Evolutionary conservation across 1,139 yeast species (phyloP), one percentile per base, ranked within the genome.

Genomic region (Yamadazyma sp.): DNA sequence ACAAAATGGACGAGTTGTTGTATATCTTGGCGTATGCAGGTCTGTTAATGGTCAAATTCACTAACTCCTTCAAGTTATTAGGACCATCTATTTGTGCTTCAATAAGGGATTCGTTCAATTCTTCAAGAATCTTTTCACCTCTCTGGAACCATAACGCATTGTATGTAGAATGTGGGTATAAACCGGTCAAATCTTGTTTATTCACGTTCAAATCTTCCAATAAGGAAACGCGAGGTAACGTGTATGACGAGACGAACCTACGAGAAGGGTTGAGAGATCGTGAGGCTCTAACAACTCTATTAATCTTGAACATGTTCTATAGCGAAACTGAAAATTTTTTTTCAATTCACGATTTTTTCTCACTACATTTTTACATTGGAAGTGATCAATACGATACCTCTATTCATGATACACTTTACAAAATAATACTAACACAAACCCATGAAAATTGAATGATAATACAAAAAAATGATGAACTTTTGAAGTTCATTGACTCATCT

Each of bases 101-200:
- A 14, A 61, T 63, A 36, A 72, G 54, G 12, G 60, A 50, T 27
- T 56, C 60, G 54, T 72, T 81, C 46, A 84, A 64, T 22, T 73
- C 73, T 11, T 65, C 65, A 5, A 77, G 67, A 43, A 79, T 70
- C 17, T 55, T 47, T 14, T 67, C 64, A 6, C 81, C 76, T 58
- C 85, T 73, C 31, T 73, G 63, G 51, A 70, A 78, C 84, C 87
- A 84, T 28, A 83, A 70, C 49, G 75, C 78, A 27, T 76, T 58
- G 17, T 83, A 58, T 10, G 86, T 78, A 22, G 66, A 52, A 11
- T 69, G 48, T 9, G 83, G 72, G 46, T 77, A 74, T 15, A 83
- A 62, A 1, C 91, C 91, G 23, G 65, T 59, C 42, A 81, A 69
- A 16, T 76, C 74, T 8, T 61, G 53, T 11, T 65, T 49, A 20